Percentiles rank a stretch among this genome's conserved stretches.
phyloP scores from a whole-genome alignment of 176 grass and related monocot species.

The Saccharum officinarum region DNA sequence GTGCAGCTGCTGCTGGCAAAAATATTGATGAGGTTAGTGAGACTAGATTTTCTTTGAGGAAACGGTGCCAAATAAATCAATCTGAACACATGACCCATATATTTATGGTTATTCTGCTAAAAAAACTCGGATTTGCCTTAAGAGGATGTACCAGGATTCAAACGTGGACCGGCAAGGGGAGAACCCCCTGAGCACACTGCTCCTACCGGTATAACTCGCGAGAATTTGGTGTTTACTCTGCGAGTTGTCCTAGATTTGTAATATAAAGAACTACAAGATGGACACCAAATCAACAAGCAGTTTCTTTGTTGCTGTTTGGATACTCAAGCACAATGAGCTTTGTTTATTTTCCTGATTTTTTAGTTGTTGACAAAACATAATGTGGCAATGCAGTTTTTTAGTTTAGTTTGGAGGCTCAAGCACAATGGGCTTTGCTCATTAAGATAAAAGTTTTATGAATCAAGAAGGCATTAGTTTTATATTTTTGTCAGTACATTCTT shows the following conservation, averaged over 20 bases:
- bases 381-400: background rate
- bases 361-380: background rate
- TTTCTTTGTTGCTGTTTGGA: slow-evolving; percentile 4
- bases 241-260: background rate
- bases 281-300: background rate
- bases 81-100: background rate
- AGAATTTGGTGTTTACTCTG: slow-evolving; percentile 10
- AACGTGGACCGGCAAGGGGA: background rate
- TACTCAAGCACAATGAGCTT: background rate
- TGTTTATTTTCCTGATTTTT: background rate
- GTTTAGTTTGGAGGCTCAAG: background rate
- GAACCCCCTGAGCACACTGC: background rate
- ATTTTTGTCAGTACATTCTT: background rate
- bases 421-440: background rate
- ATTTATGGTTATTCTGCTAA: slow-evolving; percentile 17
- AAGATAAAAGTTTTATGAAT: background rate
- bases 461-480: background rate
- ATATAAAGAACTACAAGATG: background rate
- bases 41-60: slow-evolving; percentile 7
- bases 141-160: background rate
- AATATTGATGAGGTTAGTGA: slow-evolving; percentile 76
- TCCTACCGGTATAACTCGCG: background rate
- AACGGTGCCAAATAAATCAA: slow-evolving; percentile 15
- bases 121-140: background rate
- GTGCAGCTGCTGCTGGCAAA: slow-evolving; percentile 68